phyloP scores from a whole-genome alignment of 75 land plant genomes.

The Gnetum montanum region DNA sequence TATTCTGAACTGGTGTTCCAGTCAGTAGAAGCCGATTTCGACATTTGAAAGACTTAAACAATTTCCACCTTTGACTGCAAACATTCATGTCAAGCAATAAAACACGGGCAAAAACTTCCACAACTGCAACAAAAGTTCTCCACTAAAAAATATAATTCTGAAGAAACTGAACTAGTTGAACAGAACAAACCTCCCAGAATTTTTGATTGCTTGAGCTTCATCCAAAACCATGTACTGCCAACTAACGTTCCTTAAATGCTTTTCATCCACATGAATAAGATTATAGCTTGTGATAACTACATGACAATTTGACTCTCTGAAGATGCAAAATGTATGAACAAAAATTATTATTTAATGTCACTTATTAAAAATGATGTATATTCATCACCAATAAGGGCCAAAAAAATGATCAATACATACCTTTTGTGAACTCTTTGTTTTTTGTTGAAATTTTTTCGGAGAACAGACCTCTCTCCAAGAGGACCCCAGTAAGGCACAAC shows the following conservation, averaged over 20 bases:
- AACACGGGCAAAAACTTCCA: not conserved
- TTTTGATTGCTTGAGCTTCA: conserved; percentile 99
- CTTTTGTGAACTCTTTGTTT: conserved; percentile 82
- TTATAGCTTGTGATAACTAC: conserved; percentile 95
- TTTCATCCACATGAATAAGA: conserved; percentile 84
- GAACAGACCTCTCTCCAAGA: conserved; percentile 56
- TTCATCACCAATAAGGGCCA: not conserved
- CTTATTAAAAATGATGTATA: not conserved
- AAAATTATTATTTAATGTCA: not conserved
- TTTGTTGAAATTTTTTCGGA: conserved; percentile 84
- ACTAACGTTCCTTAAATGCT: conserved; percentile 81
- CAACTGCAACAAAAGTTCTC: too few species aligned
- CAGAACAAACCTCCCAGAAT: conserved; percentile 62
- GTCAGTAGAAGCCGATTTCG: conserved; percentile 91
- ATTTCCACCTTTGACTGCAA: conserved; percentile 90
- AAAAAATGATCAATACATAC: conserved; percentile 30
- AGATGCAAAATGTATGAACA: not conserved
- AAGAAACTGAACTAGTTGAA: not conserved
- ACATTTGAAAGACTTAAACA: conserved; percentile 87
- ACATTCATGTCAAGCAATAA: not conserved
- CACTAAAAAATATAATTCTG: not conserved
- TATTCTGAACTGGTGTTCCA: conserved; percentile 96
- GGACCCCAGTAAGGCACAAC: conserved; percentile 97
- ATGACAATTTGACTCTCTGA: conserved; percentile 88
- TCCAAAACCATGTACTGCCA: conserved; percentile 99